Percentiles rank a stretch among this genome's conserved stretches.
Evolutionary conservation across 1,284 basidiomycete genomes (phyloP).

Genomic region (Boletus mariae): DNA sequence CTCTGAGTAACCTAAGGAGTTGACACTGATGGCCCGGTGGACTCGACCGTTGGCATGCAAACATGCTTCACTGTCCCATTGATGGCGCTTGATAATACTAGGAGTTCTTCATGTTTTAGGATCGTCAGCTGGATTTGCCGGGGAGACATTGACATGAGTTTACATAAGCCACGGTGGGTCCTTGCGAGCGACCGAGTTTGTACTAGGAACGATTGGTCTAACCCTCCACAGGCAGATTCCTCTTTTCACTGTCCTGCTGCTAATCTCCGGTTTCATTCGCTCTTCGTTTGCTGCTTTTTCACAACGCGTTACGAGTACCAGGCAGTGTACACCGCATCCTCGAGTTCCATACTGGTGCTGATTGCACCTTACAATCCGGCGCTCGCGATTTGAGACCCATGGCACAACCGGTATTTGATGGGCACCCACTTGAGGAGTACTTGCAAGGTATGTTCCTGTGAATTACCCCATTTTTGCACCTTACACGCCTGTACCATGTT

Average conservation of each 20-base stretch:
- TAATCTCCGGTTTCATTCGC: constrained; percentile 22
- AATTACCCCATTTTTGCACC: constrained; percentile 3
- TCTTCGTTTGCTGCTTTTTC: not conserved
- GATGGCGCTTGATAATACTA: no score
- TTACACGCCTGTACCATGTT: constrained; percentile 17
- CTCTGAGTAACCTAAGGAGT: no score
- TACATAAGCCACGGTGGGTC: not conserved
- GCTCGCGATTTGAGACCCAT: constrained; percentile 35
- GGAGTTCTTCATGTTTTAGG: no score
- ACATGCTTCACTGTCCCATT: no score
- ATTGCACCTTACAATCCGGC: constrained; percentile 1
- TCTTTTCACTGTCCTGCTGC: constrained; percentile 17
- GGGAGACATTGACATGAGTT: not conserved
- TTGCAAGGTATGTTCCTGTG: constrained; percentile 51
- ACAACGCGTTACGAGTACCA: constrained; percentile 21
- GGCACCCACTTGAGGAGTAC: constrained; percentile 73
- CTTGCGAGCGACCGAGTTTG: no score
- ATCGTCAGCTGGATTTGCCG: no score
- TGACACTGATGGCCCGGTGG: no score
- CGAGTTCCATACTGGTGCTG: not conserved
- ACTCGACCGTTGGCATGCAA: no score
- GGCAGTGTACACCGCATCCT: constrained; percentile 25
- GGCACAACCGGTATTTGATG: constrained; percentile 75
- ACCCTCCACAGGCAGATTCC: constrained; percentile 1
- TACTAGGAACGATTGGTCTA: not conserved